These are phyloP conservation scores for Aegilops sharonensis DNA, from an alignment of 176 grass and related monocot genomes.

Conservation along the genomic window DNA sequence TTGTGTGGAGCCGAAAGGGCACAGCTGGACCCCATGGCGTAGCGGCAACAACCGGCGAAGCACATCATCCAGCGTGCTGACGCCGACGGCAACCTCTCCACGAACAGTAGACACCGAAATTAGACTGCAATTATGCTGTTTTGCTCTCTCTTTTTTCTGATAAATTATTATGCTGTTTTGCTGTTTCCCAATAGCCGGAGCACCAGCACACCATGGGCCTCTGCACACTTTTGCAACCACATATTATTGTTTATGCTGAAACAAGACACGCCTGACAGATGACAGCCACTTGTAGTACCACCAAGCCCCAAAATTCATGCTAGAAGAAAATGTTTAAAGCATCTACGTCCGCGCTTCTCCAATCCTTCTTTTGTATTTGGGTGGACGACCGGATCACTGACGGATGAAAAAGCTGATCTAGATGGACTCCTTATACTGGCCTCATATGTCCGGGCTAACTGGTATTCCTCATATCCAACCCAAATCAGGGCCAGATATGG, in stretches of 20 bases:
- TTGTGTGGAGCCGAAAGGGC: slow-evolving; percentile 8
- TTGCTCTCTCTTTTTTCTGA: neutral
- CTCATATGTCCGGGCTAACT: too few species aligned
- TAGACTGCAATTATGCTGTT: slow-evolving; percentile 5
- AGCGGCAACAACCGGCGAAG: neutral
- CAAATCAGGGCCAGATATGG: too few species aligned
- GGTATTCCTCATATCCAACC: too few species aligned
- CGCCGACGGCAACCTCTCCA: neutral
- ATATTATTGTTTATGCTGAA: neutral
- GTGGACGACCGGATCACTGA: too few species aligned
- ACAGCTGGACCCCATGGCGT: neutral
- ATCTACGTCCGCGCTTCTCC: too few species aligned
- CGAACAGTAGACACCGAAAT: neutral
- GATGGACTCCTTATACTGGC: too few species aligned
- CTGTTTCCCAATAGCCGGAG: neutral
- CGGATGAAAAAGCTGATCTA: too few species aligned
- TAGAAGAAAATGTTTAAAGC: neutral
- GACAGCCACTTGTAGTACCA: neutral
- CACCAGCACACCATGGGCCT: neutral
- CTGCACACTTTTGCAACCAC: neutral
- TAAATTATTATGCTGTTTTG: neutral
- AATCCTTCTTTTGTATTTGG: too few species aligned
- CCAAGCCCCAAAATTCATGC: neutral
- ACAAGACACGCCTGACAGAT: neutral
- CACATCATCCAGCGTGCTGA: neutral